Conservation (phyloP, 139 green algal species). For the Chlamydomonas applanata region DNA sequence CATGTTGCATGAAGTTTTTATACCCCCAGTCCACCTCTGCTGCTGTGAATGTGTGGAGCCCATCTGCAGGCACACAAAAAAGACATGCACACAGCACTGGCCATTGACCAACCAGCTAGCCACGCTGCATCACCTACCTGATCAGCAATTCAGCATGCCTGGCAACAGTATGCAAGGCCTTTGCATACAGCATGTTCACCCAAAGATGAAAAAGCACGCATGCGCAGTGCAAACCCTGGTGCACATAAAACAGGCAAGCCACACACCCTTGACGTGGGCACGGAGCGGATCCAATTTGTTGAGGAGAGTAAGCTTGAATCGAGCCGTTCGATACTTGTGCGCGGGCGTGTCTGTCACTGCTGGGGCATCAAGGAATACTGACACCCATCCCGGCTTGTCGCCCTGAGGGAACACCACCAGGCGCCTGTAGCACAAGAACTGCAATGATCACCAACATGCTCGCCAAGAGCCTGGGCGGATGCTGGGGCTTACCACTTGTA, state of each 20-base stretch:
- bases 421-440: constrained; percentile 54
- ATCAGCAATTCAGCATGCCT: no score
- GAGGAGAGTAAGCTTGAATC: constrained; percentile 79
- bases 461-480: not conserved
- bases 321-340: constrained; percentile 60
- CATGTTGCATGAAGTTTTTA: constrained; percentile 67
- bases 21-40: constrained; percentile 89
- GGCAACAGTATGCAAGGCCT: no score
- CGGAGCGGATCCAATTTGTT: constrained; percentile 59
- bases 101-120: no score
- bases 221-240: not conserved
- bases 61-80: no score
- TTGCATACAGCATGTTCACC: no score
- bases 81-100: no score
- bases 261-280: constrained; percentile 61
- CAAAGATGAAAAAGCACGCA: no score
- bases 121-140: no score
- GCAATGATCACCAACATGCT: not conserved
- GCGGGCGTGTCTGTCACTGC: constrained; percentile 52
- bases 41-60: constrained; percentile 66
- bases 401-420: constrained; percentile 73
- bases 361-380: constrained; percentile 75
- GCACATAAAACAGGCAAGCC: no score
- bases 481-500: constrained; percentile 66
- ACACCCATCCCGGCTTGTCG: constrained; percentile 48